Conservation (phyloP, 2,329 filamentous ascomycete species). For the Diaporthe citri region DNA sequence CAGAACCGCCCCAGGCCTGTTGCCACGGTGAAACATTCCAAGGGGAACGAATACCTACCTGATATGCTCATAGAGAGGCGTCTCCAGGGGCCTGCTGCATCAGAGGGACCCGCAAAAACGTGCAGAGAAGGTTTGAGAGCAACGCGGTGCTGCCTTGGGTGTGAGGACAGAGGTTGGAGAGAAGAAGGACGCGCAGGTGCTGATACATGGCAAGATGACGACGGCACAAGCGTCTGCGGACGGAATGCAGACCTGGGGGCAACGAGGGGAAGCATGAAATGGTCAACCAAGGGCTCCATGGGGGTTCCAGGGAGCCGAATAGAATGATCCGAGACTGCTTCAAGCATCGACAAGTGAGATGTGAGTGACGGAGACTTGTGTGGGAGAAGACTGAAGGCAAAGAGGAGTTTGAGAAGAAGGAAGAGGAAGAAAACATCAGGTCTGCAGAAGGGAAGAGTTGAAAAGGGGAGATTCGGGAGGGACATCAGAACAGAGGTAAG, state of each 20-base stretch:
- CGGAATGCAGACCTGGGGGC: not conserved
- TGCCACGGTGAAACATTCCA: not conserved
- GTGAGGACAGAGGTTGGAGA: not conserved
- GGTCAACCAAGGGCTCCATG: not conserved
- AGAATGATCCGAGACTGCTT: not conserved
- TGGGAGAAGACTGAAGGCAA: not conserved
- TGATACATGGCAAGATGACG: not conserved
- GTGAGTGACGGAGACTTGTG: not conserved
- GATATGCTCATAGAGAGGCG: not conserved
- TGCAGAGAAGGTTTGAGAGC: not conserved
- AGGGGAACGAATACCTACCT: slow-evolving; percentile 1
- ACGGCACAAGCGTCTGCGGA: not conserved
- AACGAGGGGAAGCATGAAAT: not conserved
- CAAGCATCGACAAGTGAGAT: not conserved
- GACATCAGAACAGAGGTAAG: not conserved
- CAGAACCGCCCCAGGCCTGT: not conserved
- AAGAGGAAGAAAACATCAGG: not conserved
- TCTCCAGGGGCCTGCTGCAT: not conserved
- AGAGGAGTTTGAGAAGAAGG: not conserved
- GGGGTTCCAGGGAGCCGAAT: not conserved
- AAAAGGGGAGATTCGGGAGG: not conserved
- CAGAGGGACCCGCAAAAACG: not conserved
- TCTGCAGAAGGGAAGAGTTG: not conserved
- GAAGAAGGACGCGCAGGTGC: not conserved
- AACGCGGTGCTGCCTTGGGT: not conserved